Base-by-base conservation (phyloP, 1,284 basidiomycete genomes). In the Athelia sp. region DNA sequence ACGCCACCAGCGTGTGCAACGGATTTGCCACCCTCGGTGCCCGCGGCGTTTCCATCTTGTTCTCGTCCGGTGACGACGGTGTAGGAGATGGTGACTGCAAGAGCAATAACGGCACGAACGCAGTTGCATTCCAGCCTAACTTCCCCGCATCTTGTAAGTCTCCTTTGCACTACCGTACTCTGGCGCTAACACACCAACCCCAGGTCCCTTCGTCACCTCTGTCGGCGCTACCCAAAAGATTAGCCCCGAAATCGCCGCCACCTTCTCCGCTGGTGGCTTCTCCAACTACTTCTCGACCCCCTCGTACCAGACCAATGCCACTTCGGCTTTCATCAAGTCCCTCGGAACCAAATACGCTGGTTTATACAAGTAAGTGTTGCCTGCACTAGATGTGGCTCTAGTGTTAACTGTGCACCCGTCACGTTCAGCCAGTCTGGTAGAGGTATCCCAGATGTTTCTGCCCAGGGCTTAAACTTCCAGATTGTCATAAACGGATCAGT, bases 361-460 rank as follows among this genome's bases (percentile, higher is more conserved):
- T 1, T 60, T 78, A 15, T 84, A 69, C 70, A 82, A 82, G 79
- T 81, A 52, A 53, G 72, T 56, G 6, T 22, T 21, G 40, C 46
- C 36, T 23, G 52, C 44, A 44, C 43, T 23, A 32, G 18, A 29
- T 15, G 13, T 8, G 47, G 42, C 43, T 35, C 42, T 19, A 13
- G 13, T 29, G 26, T 13, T 29, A 13, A 29, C 26, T 29, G 6
- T 19, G 43, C 45, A 36, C 47, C 21, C 4, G 26, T 43, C 21
- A 50, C 54, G 36, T 29, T 38, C 58, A 85, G 82, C 62, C 61
- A 67, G 19, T 65, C 64, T 10, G 82, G 84, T 14, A 72, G 84
- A 35, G 84, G 76, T 0, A 87, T 83, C 60, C 85, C 85, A n/a
- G 85, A 87, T 58, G 69, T 90, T 19, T 67, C 85, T 18, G 85